Evolutionary conservation across 306 rosid species (phyloP).

Genomic region (Acacia melanoxylon): DNA sequence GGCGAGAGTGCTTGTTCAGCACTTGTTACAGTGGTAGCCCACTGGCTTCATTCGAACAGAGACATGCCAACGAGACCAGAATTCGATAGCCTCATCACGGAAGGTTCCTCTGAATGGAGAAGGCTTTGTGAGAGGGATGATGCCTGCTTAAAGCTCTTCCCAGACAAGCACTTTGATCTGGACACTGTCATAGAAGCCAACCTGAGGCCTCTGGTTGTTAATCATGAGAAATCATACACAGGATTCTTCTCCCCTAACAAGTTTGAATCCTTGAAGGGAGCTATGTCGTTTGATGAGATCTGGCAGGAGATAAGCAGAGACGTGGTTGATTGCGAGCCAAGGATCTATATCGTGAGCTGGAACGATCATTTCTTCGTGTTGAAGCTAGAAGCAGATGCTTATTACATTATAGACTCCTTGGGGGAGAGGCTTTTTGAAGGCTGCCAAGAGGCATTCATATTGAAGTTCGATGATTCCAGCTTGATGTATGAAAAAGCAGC

Average conservation of each 20-base stretch:
- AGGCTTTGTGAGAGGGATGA: constrained; percentile 49
- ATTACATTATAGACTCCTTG: constrained; percentile 65
- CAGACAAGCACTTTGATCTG: constrained; percentile 77
- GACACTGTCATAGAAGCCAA: constrained; percentile 72
- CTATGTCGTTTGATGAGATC: constrained; percentile 70
- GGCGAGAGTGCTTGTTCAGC: constrained; percentile 84
- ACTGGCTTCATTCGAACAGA: constrained; percentile 70
- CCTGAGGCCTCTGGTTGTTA: constrained; percentile 48
- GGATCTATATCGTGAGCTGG: constrained; percentile 83
- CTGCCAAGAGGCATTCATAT: constrained; percentile 58
- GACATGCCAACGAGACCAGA: constrained; percentile 55
- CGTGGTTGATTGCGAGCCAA: constrained; percentile 26
- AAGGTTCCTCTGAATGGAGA: constrained; percentile 76
- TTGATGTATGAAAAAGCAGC: constrained; percentile 36
- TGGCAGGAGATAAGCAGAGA: constrained; percentile 55
- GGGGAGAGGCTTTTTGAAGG: constrained; percentile 78
- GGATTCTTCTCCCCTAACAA: constrained; percentile 82
- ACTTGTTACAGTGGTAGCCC: constrained; percentile 63
- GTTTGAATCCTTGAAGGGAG: constrained; percentile 65
- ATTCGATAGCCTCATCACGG: constrained; percentile 60
- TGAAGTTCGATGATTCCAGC: constrained; percentile 67
- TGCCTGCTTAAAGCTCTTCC: constrained; percentile 43
- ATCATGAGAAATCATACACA: constrained; percentile 51
- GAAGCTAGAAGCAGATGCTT: constrained; percentile 63
- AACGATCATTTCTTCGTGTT: constrained; percentile 85